Percentiles rank a stretch among this genome's conserved stretches.
Conservation (phyloP, 2,329 filamentous ascomycete genomes). For the Fusarium sulawesiense region DNA sequence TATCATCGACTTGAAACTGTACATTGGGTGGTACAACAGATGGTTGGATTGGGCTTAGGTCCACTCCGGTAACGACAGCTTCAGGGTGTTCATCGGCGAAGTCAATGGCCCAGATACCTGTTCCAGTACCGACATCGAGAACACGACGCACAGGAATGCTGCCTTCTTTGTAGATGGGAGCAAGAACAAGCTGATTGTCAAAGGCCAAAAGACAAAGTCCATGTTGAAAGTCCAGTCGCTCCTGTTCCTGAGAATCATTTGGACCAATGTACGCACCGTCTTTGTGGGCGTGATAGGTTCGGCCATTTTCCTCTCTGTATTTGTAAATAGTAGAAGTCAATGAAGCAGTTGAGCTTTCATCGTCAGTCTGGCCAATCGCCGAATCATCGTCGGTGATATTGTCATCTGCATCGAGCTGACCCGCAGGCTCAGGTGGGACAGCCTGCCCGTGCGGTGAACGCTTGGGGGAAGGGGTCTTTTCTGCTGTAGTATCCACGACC, state of each 20-base stretch:
- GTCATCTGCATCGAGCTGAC: constrained; percentile 14
- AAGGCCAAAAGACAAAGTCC: constrained; percentile 43
- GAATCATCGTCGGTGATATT: constrained; percentile 8
- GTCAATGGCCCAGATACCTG: constrained; percentile 44
- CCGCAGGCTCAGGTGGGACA: neutral
- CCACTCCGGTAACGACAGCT: constrained; percentile 29
- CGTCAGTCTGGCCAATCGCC: neutral
- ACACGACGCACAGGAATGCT: constrained; percentile 21
- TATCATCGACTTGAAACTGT: constrained; percentile 42
- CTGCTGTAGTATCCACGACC: neutral
- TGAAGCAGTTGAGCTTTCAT: constrained; percentile 31
- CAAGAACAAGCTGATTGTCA: constrained; percentile 37
- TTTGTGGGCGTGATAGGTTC: constrained; percentile 45
- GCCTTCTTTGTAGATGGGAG: constrained; percentile 16
- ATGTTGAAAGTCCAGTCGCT: constrained; percentile 39
- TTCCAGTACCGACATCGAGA: constrained; percentile 44
- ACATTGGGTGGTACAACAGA: constrained; percentile 38
- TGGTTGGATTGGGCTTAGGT: constrained; percentile 39
- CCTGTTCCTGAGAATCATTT: constrained; percentile 22
- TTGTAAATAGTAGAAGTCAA: constrained; percentile 34
- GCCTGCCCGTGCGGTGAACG: neutral
- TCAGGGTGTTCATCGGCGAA: constrained; percentile 39
- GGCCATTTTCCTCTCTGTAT: constrained; percentile 43
- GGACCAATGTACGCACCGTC: constrained; percentile 32
- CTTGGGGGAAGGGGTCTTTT: neutral